These are phyloP conservation scores for Phytophthora aleatoria DNA, from an alignment of 352 stramenopile genomes.

Conservation along the genomic window DNA sequence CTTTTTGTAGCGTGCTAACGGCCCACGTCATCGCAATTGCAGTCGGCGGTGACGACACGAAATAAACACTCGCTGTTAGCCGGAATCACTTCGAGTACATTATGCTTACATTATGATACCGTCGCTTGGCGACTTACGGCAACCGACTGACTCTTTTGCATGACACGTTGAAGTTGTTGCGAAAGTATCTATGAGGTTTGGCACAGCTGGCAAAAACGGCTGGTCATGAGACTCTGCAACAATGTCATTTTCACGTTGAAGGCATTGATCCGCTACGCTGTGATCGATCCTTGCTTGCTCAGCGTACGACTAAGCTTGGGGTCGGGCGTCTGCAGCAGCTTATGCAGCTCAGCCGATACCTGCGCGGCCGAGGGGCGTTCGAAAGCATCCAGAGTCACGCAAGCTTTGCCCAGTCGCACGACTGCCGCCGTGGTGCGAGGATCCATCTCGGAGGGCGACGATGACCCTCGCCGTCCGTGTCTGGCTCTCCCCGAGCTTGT, in stretches of 20 bases:
- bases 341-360: slow-evolving; percentile 44
- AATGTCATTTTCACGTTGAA: slow-evolving; percentile 5
- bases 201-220: slow-evolving; percentile 31
- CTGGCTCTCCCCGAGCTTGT: slow-evolving; percentile 17
- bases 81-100: slow-evolving; percentile 7
- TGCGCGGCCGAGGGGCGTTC: slow-evolving; percentile 47
- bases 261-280: not conserved
- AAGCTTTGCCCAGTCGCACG: slow-evolving; percentile 44
- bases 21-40: slow-evolving; percentile 16
- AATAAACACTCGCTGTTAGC: slow-evolving; percentile 13
- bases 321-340: slow-evolving; percentile 27
- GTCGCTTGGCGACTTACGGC: slow-evolving; percentile 5
- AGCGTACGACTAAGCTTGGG: slow-evolving; percentile 23
- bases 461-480: slow-evolving; percentile 18
- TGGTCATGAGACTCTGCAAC: slow-evolving; percentile 13
- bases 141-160: slow-evolving; percentile 12
- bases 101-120: slow-evolving; percentile 13
- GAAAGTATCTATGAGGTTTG: slow-evolving; percentile 37
- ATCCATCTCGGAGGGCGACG: slow-evolving; percentile 18
- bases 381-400: slow-evolving; percentile 48
- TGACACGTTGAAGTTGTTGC: slow-evolving; percentile 33
- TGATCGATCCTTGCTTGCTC: slow-evolving; percentile 12
- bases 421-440: slow-evolving; percentile 20
- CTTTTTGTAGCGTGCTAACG: slow-evolving; percentile 8
- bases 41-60: slow-evolving; percentile 3